Evolutionary conservation across 2,329 filamentous ascomycete genomes (phyloP).

Genomic region (Thelonectria blattea): DNA sequence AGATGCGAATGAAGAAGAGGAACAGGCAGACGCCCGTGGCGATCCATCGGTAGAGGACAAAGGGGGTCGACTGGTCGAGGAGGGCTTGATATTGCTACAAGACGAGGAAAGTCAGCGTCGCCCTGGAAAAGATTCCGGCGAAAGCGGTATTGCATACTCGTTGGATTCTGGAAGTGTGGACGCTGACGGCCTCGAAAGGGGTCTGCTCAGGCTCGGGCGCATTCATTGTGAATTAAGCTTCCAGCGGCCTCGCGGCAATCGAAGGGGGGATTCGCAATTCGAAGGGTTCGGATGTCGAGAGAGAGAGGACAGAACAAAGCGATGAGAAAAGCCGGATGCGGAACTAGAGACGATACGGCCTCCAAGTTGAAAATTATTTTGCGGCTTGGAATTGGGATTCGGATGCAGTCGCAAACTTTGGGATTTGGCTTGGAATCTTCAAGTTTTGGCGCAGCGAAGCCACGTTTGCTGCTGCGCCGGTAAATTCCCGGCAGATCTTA

Average conservation of each 20-base stretch:
- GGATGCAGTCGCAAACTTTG: constrained; percentile 19
- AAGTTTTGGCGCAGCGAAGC: constrained; percentile 16
- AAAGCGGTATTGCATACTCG: constrained; percentile 64
- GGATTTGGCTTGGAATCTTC: constrained; percentile 2
- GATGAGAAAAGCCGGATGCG: constrained; percentile 1
- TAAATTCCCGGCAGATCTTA: constrained; percentile 20
- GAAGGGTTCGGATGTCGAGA: not conserved
- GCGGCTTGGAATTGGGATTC: constrained; percentile 15
- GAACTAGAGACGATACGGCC: constrained; percentile 13
- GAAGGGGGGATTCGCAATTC: not conserved
- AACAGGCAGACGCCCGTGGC: constrained; percentile 78
- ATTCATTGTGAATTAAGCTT: constrained; percentile 68
- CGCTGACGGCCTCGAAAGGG: constrained; percentile 87
- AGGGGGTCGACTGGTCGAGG: constrained; percentile 92
- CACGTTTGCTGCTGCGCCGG: constrained; percentile 24
- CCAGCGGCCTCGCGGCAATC: constrained; percentile 19
- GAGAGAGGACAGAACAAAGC: constrained; percentile 2
- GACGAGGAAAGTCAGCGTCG: constrained; percentile 28
- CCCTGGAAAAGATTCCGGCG: constrained; percentile 11
- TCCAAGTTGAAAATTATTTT: not conserved
- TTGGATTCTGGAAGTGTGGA: constrained; percentile 79
- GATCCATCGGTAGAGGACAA: constrained; percentile 86
- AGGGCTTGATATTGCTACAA: constrained; percentile 88
- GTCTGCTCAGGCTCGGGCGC: constrained; percentile 85
- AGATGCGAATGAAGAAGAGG: constrained; percentile 86